Evolutionary conservation across 306 rosid species (phyloP), one percentile per base, ranked within the genome.

Genomic region (Mimosa bimucronata): DNA sequence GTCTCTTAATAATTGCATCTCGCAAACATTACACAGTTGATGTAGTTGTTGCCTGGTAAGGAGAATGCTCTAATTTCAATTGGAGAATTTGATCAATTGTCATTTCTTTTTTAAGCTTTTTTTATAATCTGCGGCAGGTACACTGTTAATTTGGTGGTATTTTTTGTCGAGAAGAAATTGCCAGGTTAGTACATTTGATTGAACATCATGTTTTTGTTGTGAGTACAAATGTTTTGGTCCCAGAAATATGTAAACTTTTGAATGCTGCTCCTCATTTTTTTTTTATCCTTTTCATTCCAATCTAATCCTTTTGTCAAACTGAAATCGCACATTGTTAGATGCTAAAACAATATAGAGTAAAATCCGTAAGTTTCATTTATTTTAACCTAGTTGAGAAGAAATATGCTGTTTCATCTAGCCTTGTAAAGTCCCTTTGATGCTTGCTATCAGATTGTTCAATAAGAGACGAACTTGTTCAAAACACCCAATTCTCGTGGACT

Each of bases 11-110:
- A 45, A 86, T 96, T 70, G 99, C 99, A 45, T 93, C 99, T 30
- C 99, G 97, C 84, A 96, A 96, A 83, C 99, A 96, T 91, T 96
- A 96, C 88, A 89, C 99, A 0, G 99, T 96, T 42, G 99, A 96
- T 23, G 87, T 96, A 9, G 97, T 96, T 77, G 99, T 96, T 41
- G 99, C 99, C 60, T 96, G 99, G 99, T 95, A 87, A 79, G 82
- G 70, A 78, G 38, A 30, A 23, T 79, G 34, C 46, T 62, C 13
- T 75, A 52, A 48, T 37, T 16, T 50, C 69, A 15, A 79, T 60
- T 1, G 42, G 52, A 9, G 38, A 34, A 66, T 62, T 37, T 18
- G 21, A 11, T 30, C 41, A 70, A 9, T 45, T 57, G 31, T 30
- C 65, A 74, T 7, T 26, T 41, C 37, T 12, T 12, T 41, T 72